These are phyloP conservation scores for Metschnikowia lochheadii DNA, from an alignment of 805 yeast species.

Conservation along the genomic window DNA sequence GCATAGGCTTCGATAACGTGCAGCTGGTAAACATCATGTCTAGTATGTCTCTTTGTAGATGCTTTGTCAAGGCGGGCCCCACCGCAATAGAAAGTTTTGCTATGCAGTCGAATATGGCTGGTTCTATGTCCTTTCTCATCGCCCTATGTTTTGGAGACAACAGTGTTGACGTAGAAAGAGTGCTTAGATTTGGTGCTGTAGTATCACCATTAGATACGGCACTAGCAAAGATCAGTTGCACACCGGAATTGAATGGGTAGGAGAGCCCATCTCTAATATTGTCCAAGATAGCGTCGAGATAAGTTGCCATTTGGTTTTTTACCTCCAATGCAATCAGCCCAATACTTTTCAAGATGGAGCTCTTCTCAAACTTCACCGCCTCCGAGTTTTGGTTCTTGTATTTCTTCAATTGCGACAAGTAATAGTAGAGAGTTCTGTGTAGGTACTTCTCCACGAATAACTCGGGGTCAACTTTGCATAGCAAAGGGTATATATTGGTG, in stretches of 20 bases:
- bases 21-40: constrained; percentile 72
- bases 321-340: constrained; percentile 83
- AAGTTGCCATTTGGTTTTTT: constrained; percentile 79
- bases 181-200: constrained; percentile 19
- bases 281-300: constrained; percentile 81
- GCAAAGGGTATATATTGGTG: constrained; percentile 74
- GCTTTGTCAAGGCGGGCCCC: constrained; percentile 90
- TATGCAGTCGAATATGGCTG: constrained; percentile 83
- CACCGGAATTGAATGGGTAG: constrained; percentile 28
- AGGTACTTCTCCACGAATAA: constrained; percentile 76
- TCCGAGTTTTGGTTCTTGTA: constrained; percentile 45
- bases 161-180: constrained; percentile 26
- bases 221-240: constrained; percentile 38
- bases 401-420: constrained; percentile 72
- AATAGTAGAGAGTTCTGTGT: constrained; percentile 73
- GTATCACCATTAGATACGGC: constrained; percentile 30
- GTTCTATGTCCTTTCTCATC: constrained; percentile 67
- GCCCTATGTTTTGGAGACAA: constrained; percentile 51
- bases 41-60: constrained; percentile 74
- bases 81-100: constrained; percentile 84
- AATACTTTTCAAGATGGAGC: constrained; percentile 71
- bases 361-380: constrained; percentile 51
- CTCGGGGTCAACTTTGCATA: constrained; percentile 74
- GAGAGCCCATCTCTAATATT: constrained; percentile 75
- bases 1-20: constrained; percentile 79